A percentile compares a stretch with the other conserved stretches of the same genome.
phyloP scores from a whole-genome alignment of 768 basidiomycete genomes.

The Russula griseocarnosa region DNA sequence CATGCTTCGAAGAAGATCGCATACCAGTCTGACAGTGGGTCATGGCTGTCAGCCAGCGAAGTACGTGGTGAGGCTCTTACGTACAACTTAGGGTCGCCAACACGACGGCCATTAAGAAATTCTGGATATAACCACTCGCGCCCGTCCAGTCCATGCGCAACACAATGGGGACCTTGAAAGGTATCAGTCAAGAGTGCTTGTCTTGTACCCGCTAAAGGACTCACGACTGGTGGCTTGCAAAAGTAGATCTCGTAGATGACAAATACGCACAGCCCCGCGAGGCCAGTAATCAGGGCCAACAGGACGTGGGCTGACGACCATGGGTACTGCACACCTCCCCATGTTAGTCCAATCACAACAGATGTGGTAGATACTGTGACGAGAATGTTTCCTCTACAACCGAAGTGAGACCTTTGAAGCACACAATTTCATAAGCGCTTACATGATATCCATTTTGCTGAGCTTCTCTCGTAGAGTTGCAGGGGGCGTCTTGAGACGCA shows the following conservation, averaged over 20 bases:
- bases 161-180: conserved; percentile 35
- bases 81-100: conserved; percentile 25
- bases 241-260: conserved; percentile 38
- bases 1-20: conserved; percentile 41
- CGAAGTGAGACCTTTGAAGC: neutral
- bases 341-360: conserved; percentile 37
- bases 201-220: conserved; percentile 12
- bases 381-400: conserved; percentile 37
- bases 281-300: conserved; percentile 42
- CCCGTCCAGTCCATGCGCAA: conserved; percentile 36
- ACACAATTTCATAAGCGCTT: conserved; percentile 8
- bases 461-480: conserved; percentile 37
- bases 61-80: neutral
- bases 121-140: conserved; percentile 36
- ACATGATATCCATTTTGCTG: conserved; percentile 41
- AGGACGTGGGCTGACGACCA: conserved; percentile 43
- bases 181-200: neutral
- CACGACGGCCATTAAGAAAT: conserved; percentile 32
- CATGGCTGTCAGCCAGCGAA: neutral
- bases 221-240: conserved; percentile 37
- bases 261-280: conserved; percentile 38
- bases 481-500: conserved; percentile 37
- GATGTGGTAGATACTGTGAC: conserved; percentile 35
- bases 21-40: conserved; percentile 37
- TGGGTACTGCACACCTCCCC: conserved; percentile 42